A percentile compares a stretch with the other conserved stretches of the same genome.
Evolutionary conservation across 2,329 filamentous ascomycete species (phyloP).

Genomic region (Penicillium glabrum): DNA sequence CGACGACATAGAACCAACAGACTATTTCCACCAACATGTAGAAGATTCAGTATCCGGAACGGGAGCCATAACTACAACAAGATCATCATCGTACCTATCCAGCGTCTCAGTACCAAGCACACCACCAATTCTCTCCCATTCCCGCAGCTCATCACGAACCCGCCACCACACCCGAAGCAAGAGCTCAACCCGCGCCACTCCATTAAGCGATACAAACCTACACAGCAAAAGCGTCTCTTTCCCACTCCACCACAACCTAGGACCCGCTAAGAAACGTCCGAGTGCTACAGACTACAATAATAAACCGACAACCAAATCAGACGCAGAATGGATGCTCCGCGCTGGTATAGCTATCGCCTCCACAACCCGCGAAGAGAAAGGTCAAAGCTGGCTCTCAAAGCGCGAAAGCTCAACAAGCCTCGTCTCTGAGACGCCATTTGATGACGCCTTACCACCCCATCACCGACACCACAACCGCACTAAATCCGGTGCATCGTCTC

Average conservation of each 20-base stretch:
- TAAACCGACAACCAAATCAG: conserved; percentile 17
- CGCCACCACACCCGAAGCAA: conserved; percentile 33
- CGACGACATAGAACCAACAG: conserved; percentile 39
- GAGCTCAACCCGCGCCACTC: conserved; percentile 31
- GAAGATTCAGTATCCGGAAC: conserved; percentile 23
- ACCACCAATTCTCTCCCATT: conserved; percentile 44
- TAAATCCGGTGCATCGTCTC: conserved; percentile 22
- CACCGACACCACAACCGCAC: conserved; percentile 26
- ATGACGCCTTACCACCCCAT: conserved; percentile 26
- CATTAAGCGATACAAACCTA: conserved; percentile 38
- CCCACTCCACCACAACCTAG: conserved; percentile 20
- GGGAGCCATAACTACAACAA: conserved; percentile 31
- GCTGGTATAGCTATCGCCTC: conserved; percentile 58
- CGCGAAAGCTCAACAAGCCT: conserved; percentile 58
- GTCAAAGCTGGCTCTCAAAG: conserved; percentile 61
- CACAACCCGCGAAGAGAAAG: conserved; percentile 59
- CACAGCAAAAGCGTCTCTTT: conserved; percentile 25
- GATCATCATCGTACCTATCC: conserved; percentile 38
- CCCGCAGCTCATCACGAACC: conserved; percentile 39
- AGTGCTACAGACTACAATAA: conserved; percentile 2
- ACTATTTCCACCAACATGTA: conserved; percentile 31
- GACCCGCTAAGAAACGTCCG: background rate
- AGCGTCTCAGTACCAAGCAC: conserved; percentile 44
- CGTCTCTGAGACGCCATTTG: conserved; percentile 38
- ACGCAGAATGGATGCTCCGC: conserved; percentile 61